A percentile compares a stretch with the other conserved stretches of the same genome.
phyloP scores from a whole-genome alignment of 2,329 filamentous ascomycete genomes.

The Alternaria ventricosa region DNA sequence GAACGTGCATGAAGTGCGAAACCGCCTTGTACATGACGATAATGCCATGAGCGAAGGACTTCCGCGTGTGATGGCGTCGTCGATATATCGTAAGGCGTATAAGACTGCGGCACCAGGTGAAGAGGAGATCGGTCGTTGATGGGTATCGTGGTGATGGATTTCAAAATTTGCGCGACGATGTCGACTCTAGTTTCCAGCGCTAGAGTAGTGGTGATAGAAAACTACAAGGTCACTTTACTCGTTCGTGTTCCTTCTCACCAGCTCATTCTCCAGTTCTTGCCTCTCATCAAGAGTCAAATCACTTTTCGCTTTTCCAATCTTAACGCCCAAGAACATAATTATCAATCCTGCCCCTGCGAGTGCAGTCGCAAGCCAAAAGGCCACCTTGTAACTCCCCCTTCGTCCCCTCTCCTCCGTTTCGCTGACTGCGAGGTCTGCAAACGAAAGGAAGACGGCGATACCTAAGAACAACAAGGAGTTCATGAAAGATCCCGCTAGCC shows the following conservation, averaged over 20 bases:
- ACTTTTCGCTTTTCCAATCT: slow-evolving; percentile 46
- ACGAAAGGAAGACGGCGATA: slow-evolving; percentile 44
- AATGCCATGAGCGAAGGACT: slow-evolving; percentile 9
- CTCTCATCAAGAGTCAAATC: slow-evolving; percentile 44
- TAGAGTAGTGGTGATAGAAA: neutral
- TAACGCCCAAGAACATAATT: slow-evolving; percentile 47
- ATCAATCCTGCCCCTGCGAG: slow-evolving; percentile 37
- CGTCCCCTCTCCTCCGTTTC: slow-evolving; percentile 39
- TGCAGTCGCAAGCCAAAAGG: slow-evolving; percentile 47
- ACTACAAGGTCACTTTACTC: neutral
- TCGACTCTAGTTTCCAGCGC: neutral
- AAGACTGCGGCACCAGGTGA: neutral
- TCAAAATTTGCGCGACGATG: neutral
- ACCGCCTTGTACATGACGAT: slow-evolving; percentile 30
- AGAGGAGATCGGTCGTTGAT: neutral
- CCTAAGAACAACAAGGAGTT: slow-evolving; percentile 47
- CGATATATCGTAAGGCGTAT: neutral
- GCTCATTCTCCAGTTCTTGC: slow-evolving; percentile 38
- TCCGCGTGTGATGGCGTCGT: neutral
- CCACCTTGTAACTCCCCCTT: slow-evolving; percentile 45
- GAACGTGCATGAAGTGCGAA: slow-evolving; percentile 11
- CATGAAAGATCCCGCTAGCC: slow-evolving; percentile 45
- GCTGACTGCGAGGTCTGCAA: slow-evolving; percentile 46
- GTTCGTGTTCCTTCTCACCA: slow-evolving; percentile 25
- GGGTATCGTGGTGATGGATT: neutral